Evolutionary conservation across 2,329 filamentous ascomycete species (phyloP).

Genomic region (Calonectria fujianensis): DNA sequence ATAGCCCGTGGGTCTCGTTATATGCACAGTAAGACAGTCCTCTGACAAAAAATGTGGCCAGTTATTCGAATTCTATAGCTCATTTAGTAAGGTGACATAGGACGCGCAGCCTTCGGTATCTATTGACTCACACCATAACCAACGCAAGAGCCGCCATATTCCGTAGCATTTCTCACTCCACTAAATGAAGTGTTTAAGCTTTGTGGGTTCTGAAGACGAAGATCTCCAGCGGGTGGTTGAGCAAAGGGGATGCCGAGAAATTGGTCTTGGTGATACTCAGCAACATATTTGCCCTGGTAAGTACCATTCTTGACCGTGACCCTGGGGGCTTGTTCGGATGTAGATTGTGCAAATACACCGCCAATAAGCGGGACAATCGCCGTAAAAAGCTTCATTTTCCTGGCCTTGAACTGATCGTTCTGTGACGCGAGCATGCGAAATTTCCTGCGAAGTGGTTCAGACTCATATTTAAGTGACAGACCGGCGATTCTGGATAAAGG

Average conservation of each 20-base stretch:
- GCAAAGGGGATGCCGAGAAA: slow-evolving; percentile 51
- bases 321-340: slow-evolving; percentile 17
- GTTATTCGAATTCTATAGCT: slow-evolving; percentile 42
- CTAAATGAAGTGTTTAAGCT: slow-evolving; percentile 35
- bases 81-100: neutral
- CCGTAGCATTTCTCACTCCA: slow-evolving; percentile 41
- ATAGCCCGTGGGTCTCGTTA: slow-evolving; percentile 43
- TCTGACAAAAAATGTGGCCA: slow-evolving; percentile 46
- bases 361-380: neutral
- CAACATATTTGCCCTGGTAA: slow-evolving; percentile 46
- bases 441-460: neutral
- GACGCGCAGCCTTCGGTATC: too few relatives aligned
- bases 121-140: slow-evolving; percentile 46
- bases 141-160: slow-evolving; percentile 51
- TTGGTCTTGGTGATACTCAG: slow-evolving; percentile 46
- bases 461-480: neutral
- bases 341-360: neutral
- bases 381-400: neutral
- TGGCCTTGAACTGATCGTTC: neutral
- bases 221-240: slow-evolving; percentile 35
- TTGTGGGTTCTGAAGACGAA: slow-evolving; percentile 26
- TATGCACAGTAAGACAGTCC: slow-evolving; percentile 49
- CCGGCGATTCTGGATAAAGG: neutral
- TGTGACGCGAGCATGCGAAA: neutral
- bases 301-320: slow-evolving; percentile 50